Conservation (phyloP, 106 monocot species). For the Dendrobium catenatum region DNA sequence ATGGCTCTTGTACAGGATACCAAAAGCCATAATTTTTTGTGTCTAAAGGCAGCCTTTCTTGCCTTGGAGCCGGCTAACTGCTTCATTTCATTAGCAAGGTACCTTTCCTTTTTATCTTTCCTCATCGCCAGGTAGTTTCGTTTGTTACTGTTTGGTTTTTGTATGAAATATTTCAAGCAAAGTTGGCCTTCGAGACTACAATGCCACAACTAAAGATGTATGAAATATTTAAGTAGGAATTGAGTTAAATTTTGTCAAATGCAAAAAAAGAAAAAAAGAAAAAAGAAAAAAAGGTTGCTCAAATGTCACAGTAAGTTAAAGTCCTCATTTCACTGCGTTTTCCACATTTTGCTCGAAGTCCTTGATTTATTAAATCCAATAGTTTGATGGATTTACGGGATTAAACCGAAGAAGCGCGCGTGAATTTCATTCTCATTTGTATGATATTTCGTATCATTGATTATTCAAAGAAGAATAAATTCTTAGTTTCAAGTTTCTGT, state of each 20-base stretch:
- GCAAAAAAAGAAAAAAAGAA: too few relatives aligned
- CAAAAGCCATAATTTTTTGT: background rate
- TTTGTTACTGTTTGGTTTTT: background rate
- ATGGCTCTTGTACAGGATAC: background rate
- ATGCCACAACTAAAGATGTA: background rate
- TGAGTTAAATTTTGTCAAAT: too few relatives aligned
- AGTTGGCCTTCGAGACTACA: too few relatives aligned
- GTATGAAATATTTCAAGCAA: too few relatives aligned
- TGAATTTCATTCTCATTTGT: too few relatives aligned
- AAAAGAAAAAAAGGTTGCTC: too few relatives aligned
- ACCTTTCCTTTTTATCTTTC: background rate
- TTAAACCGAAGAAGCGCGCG: background rate
- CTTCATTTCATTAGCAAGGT: conserved; percentile 1
- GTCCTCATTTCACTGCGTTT: too few relatives aligned
- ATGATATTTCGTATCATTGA: background rate
- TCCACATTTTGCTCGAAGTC: background rate
- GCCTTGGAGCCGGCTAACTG: background rate
- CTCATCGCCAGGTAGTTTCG: background rate
- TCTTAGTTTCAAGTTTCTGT: background rate
- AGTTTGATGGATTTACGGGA: background rate
- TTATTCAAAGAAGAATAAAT: background rate
- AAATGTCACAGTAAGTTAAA: too few relatives aligned
- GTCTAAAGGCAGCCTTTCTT: conserved; percentile 2
- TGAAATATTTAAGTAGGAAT: too few relatives aligned
- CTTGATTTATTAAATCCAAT: background rate